Conservation (phyloP, 2,329 filamentous ascomycete species). For the Neonectria hederae region DNA sequence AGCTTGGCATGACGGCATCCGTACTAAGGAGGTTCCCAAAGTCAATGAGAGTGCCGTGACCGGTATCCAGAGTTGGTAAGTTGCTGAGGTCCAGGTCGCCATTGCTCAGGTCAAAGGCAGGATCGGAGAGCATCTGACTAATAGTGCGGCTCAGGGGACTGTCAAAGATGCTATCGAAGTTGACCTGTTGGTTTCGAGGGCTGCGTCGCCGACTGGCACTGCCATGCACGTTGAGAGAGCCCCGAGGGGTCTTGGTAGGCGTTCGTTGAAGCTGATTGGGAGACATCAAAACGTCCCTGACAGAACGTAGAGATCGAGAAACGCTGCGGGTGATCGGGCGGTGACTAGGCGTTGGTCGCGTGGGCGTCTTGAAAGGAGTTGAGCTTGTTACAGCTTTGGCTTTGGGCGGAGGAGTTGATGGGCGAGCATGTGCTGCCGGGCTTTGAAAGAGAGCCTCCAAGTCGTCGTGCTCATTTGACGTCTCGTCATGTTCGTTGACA, state of each 20-base stretch:
- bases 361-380: slow-evolving; percentile 69
- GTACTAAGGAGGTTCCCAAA: slow-evolving; percentile 60
- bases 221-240: slow-evolving; percentile 37
- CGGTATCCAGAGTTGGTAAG: slow-evolving; percentile 52
- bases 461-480: slow-evolving; percentile 56
- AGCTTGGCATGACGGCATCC: slow-evolving; percentile 59
- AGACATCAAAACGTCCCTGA: slow-evolving; percentile 52
- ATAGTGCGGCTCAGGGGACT: slow-evolving; percentile 72
- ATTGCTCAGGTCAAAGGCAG: slow-evolving; percentile 55
- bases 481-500: slow-evolving; percentile 52
- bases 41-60: slow-evolving; percentile 52
- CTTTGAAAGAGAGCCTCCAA: slow-evolving; percentile 75
- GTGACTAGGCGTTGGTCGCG: slow-evolving; percentile 68
- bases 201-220: slow-evolving; percentile 54
- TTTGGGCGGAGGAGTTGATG: slow-evolving; percentile 63
- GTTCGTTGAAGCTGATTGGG: slow-evolving; percentile 60
- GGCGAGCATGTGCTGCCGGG: slow-evolving; percentile 54
- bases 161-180: slow-evolving; percentile 53
- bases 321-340: slow-evolving; percentile 70
- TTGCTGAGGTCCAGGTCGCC: slow-evolving; percentile 56
- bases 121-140: slow-evolving; percentile 70
- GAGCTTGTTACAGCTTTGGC: slow-evolving; percentile 50
- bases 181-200: slow-evolving; percentile 51
- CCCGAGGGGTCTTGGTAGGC: slow-evolving; percentile 56
- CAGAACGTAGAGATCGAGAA: slow-evolving; percentile 64